Evolutionary conservation across 805 yeast species (phyloP).

Genomic region (Pichia thaimueangensis): DNA sequence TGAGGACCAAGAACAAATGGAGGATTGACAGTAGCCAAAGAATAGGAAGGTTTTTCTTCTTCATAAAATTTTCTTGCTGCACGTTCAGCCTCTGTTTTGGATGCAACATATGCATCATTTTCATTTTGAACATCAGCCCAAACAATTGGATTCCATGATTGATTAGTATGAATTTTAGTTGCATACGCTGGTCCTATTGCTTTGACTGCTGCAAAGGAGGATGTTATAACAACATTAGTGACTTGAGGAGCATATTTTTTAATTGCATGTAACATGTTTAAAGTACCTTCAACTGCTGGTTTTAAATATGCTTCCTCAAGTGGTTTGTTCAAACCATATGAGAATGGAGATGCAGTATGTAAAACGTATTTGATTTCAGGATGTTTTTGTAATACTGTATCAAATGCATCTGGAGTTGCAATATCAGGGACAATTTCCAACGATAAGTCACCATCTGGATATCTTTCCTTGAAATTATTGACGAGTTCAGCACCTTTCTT

Average conservation of each 20-base stretch:
- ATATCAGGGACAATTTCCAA: constrained; percentile 34
- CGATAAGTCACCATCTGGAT: constrained; percentile 20
- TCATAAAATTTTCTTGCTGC: constrained; percentile 51
- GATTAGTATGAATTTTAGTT: constrained; percentile 23
- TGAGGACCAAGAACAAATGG: constrained; percentile 48
- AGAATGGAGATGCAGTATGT: constrained; percentile 48
- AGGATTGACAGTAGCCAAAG: constrained; percentile 37
- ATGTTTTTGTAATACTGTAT: constrained; percentile 36
- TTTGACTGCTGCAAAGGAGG: constrained; percentile 43
- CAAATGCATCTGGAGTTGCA: constrained; percentile 39
- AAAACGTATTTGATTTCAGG: constrained; percentile 37
- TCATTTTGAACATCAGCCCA: constrained; percentile 25
- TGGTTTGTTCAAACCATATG: constrained; percentile 32
- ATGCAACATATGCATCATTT: constrained; percentile 33
- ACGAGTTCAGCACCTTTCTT: neutral
- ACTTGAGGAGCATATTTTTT: constrained; percentile 38
- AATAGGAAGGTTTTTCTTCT: constrained; percentile 33
- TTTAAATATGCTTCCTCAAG: constrained; percentile 43
- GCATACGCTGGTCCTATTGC: constrained; percentile 1
- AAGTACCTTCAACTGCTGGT: constrained; percentile 58
- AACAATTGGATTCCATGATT: constrained; percentile 34
- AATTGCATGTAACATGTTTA: constrained; percentile 40
- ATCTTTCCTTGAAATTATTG: constrained; percentile 10
- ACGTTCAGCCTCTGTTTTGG: constrained; percentile 51
- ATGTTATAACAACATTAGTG: constrained; percentile 47